These are phyloP conservation scores for Boletus insuetus DNA, from an alignment of 768 basidiomycete species.

Conservation along the genomic window DNA sequence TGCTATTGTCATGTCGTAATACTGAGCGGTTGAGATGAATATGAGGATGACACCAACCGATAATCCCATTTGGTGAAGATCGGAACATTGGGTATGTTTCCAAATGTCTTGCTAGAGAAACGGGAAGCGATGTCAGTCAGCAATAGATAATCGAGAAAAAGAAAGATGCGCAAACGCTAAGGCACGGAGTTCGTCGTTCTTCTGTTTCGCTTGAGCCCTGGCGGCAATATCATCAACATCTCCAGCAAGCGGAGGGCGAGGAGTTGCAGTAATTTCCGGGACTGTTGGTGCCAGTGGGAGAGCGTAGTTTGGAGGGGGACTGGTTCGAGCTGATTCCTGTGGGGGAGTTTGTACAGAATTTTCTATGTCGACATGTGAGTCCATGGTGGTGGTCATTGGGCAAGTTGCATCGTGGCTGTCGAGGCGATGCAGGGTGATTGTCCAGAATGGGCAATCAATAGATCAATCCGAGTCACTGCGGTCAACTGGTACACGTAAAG, in stretches of 20 bases:
- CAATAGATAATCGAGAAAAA: background rate
- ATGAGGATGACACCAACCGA: slow-evolving; percentile 14
- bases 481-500: too few relatives aligned
- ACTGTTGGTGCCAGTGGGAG: background rate
- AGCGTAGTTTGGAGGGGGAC: background rate
- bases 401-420: background rate
- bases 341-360: background rate
- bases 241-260: background rate
- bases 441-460: background rate
- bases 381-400: slow-evolving; percentile 20
- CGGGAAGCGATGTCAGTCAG: background rate
- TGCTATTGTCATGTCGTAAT: background rate
- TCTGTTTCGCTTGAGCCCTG: background rate
- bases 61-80: slow-evolving; percentile 19
- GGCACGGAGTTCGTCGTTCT: background rate
- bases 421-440: background rate
- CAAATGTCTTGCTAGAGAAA: slow-evolving; percentile 20
- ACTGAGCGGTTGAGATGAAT: background rate
- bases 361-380: background rate
- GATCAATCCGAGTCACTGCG: too few relatives aligned
- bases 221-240: too few relatives aligned
- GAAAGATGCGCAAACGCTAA: background rate
- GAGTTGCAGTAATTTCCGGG: background rate
- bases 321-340: background rate
- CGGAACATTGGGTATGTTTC: slow-evolving; percentile 22